These are phyloP conservation scores for Ogataea ramenticola DNA, from an alignment of 805 yeast genomes.

Conservation along the genomic window DNA sequence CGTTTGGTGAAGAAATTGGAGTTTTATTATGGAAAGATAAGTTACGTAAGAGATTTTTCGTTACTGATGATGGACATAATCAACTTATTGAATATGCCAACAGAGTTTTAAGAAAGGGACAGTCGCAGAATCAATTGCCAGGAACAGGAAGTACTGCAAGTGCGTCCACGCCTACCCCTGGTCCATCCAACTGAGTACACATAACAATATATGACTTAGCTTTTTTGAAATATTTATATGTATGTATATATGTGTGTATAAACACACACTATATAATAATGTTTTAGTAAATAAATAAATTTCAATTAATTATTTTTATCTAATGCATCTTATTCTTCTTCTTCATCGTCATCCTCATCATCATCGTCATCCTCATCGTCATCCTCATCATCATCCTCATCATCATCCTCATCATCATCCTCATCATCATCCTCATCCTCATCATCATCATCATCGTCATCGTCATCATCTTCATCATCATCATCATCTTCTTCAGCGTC, in stretches of 20 bases:
- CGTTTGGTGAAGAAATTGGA: constrained; percentile 87
- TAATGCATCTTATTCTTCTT: constrained; percentile 14
- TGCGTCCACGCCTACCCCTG: background rate
- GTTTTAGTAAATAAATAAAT: too few relatives aligned
- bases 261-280: too few relatives aligned
- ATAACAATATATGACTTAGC: too few relatives aligned
- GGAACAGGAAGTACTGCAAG: background rate
- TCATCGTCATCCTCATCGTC: constrained; percentile 44
- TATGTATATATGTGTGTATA: too few relatives aligned
- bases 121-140: background rate
- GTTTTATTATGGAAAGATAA: constrained; percentile 85
- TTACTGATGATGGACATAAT: constrained; percentile 76
- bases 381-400: constrained; percentile 13
- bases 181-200: background rate
- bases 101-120: constrained; percentile 36
- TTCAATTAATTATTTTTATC: too few relatives aligned
- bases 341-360: constrained; percentile 61
- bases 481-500: constrained; percentile 43
- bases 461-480: too few relatives aligned
- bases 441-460: constrained; percentile 41
- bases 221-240: background rate
- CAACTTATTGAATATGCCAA: constrained; percentile 91
- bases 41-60: constrained; percentile 66
- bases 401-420: constrained; percentile 4
- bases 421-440: constrained; percentile 18